phyloP scores from a whole-genome alignment of 106 monocot genomes.

The Hemerocallis citrina region DNA sequence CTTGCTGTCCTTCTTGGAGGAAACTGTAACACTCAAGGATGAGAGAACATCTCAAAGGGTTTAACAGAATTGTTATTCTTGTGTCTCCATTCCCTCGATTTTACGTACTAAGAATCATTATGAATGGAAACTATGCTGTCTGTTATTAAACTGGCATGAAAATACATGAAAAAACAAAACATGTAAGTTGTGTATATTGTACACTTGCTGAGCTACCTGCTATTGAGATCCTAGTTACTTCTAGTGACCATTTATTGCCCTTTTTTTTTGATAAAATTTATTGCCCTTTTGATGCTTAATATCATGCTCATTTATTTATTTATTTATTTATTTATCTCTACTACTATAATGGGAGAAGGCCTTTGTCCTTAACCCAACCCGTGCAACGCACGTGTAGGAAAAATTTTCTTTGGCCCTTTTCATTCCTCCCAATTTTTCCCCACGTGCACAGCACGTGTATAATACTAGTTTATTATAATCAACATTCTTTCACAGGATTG shows the following conservation, averaged over 20 bases:
- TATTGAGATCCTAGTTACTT: neutral
- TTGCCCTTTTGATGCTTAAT: no score
- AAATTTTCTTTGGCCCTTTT: no score
- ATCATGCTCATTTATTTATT: no score
- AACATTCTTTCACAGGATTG: no score
- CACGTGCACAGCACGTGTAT: no score
- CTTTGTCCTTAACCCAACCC: no score
- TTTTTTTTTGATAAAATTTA: no score
- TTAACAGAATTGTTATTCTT: neutral
- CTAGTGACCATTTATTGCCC: neutral
- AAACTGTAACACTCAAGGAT: neutral
- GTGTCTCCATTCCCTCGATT: neutral
- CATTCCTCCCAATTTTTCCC: no score
- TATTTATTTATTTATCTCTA: no score
- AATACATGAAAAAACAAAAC: neutral
- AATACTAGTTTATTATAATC: no score
- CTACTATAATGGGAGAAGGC: no score
- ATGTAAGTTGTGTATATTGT: constrained; percentile 1
- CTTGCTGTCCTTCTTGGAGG: neutral
- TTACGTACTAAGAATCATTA: neutral
- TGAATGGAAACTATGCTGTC: neutral
- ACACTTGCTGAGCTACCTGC: neutral
- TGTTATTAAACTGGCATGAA: neutral
- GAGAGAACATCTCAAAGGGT: neutral
- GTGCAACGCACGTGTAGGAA: no score